These are phyloP conservation scores for Euphorbia lathyris DNA, from an alignment of 345 rosid species.

Conservation along the genomic window DNA sequence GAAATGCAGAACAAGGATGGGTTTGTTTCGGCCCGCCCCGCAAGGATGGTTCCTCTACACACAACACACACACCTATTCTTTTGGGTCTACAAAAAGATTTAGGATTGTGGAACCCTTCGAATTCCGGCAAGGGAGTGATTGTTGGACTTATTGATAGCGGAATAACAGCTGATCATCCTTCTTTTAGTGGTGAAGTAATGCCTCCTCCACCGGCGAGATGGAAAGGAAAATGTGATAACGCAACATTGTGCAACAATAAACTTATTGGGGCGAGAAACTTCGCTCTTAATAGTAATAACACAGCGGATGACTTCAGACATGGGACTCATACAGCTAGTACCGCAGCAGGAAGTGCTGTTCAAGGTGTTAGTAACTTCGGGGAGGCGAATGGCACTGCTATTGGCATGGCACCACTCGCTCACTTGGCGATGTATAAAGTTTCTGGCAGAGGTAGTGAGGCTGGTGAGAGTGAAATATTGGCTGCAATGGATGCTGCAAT, in stretches of 20 bases:
- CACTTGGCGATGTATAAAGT: slow-evolving; percentile 58
- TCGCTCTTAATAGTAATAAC: neutral
- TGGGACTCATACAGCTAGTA: slow-evolving; percentile 23
- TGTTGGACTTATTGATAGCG: slow-evolving; percentile 20
- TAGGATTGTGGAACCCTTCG: slow-evolving; percentile 17
- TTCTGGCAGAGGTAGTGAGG: slow-evolving; percentile 41
- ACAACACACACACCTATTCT: slow-evolving; percentile 19
- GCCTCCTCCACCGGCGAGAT: slow-evolving; percentile 26
- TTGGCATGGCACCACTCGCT: slow-evolving; percentile 35
- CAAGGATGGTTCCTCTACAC: slow-evolving; percentile 22
- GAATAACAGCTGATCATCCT: slow-evolving; percentile 22
- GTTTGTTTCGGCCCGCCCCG: slow-evolving; percentile 20
- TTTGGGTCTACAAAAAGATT: slow-evolving; percentile 12
- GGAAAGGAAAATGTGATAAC: slow-evolving; percentile 27
- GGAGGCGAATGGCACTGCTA: slow-evolving; percentile 52
- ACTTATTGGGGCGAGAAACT: slow-evolving; percentile 23
- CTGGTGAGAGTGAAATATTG: slow-evolving; percentile 45
- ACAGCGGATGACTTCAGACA: slow-evolving; percentile 20
- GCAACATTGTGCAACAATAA: slow-evolving; percentile 18
- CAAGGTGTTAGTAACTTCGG: slow-evolving; percentile 24
- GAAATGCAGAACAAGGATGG: slow-evolving; percentile 23
- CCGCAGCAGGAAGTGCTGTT: slow-evolving; percentile 54
- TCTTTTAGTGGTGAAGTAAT: slow-evolving; percentile 23
- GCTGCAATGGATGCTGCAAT: slow-evolving; percentile 63
- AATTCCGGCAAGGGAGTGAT: slow-evolving; percentile 22